Evolutionary conservation across 768 basidiomycete species (phyloP).

Genomic region (Boletus reticuloceps): DNA sequence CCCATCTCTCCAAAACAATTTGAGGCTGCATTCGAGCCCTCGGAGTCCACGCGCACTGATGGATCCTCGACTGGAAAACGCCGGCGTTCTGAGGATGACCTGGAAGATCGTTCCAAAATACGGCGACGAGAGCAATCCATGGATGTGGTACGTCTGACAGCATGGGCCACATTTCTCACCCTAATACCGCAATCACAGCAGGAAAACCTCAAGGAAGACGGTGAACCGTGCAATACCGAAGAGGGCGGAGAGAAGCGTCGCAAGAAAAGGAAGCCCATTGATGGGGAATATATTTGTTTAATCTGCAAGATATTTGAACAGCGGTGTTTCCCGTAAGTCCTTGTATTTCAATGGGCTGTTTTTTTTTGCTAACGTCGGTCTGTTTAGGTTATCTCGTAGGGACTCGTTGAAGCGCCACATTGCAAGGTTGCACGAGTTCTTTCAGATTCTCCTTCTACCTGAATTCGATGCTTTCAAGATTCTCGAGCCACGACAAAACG

Average conservation of each 20-base stretch:
- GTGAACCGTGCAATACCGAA: background rate
- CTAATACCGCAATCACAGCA: background rate
- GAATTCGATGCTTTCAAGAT: background rate
- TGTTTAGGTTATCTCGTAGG: constrained; percentile 2
- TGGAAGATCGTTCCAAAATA: background rate
- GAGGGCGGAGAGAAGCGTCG: background rate
- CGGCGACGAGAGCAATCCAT: background rate
- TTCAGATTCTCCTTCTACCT: background rate
- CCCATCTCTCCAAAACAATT: background rate
- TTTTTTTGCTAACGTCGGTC: background rate
- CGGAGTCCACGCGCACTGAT: background rate
- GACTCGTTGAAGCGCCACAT: constrained; percentile 11
- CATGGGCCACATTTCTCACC: background rate
- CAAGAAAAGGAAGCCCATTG: background rate
- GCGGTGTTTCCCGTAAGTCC: background rate
- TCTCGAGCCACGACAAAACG: background rate
- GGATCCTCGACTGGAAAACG: background rate
- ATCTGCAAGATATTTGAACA: background rate
- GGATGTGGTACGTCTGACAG: background rate
- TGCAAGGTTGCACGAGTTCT: rapidly evolving
- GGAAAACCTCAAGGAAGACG: background rate
- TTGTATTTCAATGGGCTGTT: no score
- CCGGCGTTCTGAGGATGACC: no score
- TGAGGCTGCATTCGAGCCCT: background rate
- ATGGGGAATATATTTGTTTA: background rate